Evolutionary conservation across 768 basidiomycete species (phyloP), one percentile per base, ranked within the genome.

Genomic region (Pleurotus eryngii): DNA sequence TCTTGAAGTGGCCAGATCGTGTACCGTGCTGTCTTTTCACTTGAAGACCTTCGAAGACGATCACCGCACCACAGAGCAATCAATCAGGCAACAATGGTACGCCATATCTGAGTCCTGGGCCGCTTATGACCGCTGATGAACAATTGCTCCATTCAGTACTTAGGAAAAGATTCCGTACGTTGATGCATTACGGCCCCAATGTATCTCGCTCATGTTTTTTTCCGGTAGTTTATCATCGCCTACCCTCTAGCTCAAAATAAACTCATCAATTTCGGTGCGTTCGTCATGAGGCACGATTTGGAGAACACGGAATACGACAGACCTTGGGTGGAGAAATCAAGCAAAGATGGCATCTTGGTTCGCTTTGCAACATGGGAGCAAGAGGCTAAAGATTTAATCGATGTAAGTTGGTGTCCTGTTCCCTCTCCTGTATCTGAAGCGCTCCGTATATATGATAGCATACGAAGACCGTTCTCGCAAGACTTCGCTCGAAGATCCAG

Each of bases 211-310:
- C 12, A 46, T 24, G 14, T 0, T 51, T 55, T 55, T 35, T 45
- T 22, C 15, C 24, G 38, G 11, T 55, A 89, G 87, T 82, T 82
- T 64, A 65, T 86, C 42, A 75, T 89, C 14, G 79, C 76, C 1
- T 89, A 89, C 65, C 80, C 85, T 0, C 82, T 89, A 12, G 74
- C 81, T 3, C 74, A 74, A 27, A 85, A 85, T 5, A 78, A 74
- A 60, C 68, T 77, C 58, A 71, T 90, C 61, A 90, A 88, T 62
- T 76, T 88, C 56, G 87, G 79, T 15, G 85, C 83, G 1, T 85
- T 86, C 63, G 74, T 69, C 22, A 66, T 77, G 17, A 71, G 73
- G 22, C 77, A 78, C 58, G 79, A 84, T 26, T 70, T 79, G n/a
- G 80, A 86, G 61, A 70, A 73, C 57, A 79, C 84, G 1, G 66